Percentiles rank a stretch among this genome's conserved stretches.
Conservation (phyloP, 805 yeast species). For the Saturnispora serradocipensis region DNA sequence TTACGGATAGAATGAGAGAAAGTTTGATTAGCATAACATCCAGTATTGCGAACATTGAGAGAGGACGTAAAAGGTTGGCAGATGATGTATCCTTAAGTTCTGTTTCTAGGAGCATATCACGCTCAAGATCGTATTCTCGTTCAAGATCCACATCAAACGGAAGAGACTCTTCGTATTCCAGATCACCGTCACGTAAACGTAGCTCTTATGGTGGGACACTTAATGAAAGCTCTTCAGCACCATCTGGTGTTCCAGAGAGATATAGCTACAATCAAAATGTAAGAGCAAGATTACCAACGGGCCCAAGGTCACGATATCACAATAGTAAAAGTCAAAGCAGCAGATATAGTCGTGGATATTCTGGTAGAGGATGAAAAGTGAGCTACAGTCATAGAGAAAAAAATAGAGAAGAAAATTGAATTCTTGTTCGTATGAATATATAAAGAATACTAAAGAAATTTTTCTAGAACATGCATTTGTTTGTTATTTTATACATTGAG, state of each 20-base stretch:
- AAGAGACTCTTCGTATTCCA: slow-evolving; percentile 9
- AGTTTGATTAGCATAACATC: slow-evolving; percentile 18
- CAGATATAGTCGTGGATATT: neutral
- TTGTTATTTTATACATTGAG: neutral
- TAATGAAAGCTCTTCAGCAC: neutral
- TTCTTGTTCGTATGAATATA: neutral
- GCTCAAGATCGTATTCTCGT: slow-evolving; percentile 13
- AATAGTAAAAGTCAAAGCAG: slow-evolving; percentile 6
- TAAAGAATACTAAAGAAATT: neutral
- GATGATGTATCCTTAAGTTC: slow-evolving; percentile 8
- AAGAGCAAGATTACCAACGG: neutral
- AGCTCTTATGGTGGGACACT: neutral
- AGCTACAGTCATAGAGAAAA: neutral
- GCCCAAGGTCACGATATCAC: neutral
- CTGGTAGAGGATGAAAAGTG: slow-evolving; percentile 1
- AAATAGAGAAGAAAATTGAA: neutral
- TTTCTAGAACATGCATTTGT: neutral
- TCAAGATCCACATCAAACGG: slow-evolving; percentile 4
- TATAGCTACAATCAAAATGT: neutral
- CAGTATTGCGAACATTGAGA: slow-evolving; percentile 12
- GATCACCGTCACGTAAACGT: slow-evolving; percentile 10
- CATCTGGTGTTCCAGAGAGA: neutral
- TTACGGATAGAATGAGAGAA: slow-evolving; percentile 77
- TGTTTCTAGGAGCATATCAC: slow-evolving; percentile 15
- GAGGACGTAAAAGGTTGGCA: slow-evolving; percentile 3